phyloP scores from a whole-genome alignment of 257 asterid genomes.

The Forsythia viridissima region DNA sequence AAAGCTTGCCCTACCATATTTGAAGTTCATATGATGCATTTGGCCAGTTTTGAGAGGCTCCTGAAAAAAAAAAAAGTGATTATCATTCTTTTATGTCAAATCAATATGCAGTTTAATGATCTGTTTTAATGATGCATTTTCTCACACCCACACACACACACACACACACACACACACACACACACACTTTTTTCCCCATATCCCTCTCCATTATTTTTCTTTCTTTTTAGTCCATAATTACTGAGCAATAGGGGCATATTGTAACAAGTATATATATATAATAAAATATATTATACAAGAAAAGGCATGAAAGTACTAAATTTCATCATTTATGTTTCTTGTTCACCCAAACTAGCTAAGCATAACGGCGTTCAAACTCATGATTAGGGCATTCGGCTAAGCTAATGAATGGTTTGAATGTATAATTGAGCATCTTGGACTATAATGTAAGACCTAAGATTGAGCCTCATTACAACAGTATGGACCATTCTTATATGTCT shows the following conservation, averaged over 20 bases:
- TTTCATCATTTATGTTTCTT: constrained; percentile 5
- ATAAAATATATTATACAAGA: not conserved
- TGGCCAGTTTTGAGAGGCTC: constrained; percentile 54
- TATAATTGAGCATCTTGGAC: constrained; percentile 27
- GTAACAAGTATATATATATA: not conserved
- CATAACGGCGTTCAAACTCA: constrained; percentile 42
- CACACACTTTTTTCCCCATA: constrained; percentile 1
- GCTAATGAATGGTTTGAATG: constrained; percentile 29
- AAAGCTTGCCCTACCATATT: constrained; percentile 54
- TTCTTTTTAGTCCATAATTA: not conserved
- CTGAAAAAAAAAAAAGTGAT: constrained; percentile 35
- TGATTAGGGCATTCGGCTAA: constrained; percentile 43
- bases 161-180: not conserved
- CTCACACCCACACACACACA: not conserved
- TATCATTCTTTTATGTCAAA: constrained; percentile 50
- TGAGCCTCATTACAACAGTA: constrained; percentile 7
- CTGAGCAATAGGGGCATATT: not conserved
- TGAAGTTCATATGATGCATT: constrained; percentile 40
- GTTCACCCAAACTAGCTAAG: constrained; percentile 10
- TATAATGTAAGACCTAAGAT: not conserved
- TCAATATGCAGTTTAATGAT: constrained; percentile 29
- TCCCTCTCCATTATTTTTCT: not conserved
- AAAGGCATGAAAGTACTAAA: constrained; percentile 32
- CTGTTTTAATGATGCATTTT: constrained; percentile 31
- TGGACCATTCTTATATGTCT: too few relatives aligned